Evolutionary conservation across 192 early-diverging fungal species (phyloP).

Genomic region (Linderina pennispora): DNA sequence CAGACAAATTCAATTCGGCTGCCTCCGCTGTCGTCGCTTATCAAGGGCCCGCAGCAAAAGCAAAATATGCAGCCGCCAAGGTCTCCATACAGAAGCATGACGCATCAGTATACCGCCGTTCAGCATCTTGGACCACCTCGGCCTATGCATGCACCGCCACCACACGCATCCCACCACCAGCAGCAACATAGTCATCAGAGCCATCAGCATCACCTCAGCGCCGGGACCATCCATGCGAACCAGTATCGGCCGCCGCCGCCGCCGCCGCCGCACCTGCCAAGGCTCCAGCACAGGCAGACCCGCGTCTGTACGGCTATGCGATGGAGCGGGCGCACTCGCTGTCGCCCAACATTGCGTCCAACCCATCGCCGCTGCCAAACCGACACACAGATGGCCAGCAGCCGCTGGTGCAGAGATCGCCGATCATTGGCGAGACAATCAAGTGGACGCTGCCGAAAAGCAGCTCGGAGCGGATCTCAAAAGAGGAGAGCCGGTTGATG

Average conservation of each 20-base stretch:
- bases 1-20: constrained; percentile 14
- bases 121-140: not conserved
- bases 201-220: not conserved
- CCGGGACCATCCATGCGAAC: too few relatives aligned
- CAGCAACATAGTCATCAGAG: not conserved
- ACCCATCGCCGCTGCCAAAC: too few relatives aligned
- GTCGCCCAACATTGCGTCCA: not conserved
- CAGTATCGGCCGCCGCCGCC: too few relatives aligned
- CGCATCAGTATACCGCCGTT: not conserved
- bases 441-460: constrained; percentile 20
- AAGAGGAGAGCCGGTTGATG: constrained; percentile 31
- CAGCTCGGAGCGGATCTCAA: constrained; percentile 25
- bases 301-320: too few relatives aligned
- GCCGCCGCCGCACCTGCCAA: not conserved
- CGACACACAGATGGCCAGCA: too few relatives aligned
- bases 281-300: not conserved
- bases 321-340: not conserved
- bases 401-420: not conserved
- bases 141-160: not conserved
- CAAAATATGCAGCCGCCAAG: not conserved
- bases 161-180: not conserved
- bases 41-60: constrained; percentile 4
- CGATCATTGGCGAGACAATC: not conserved
- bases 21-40: constrained; percentile 36
- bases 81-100: too few relatives aligned